A percentile compares a stretch with the other conserved stretches of the same genome.
Evolutionary conservation across 306 rosid genomes (phyloP).

Genomic region (Dalbergia oliveri): DNA sequence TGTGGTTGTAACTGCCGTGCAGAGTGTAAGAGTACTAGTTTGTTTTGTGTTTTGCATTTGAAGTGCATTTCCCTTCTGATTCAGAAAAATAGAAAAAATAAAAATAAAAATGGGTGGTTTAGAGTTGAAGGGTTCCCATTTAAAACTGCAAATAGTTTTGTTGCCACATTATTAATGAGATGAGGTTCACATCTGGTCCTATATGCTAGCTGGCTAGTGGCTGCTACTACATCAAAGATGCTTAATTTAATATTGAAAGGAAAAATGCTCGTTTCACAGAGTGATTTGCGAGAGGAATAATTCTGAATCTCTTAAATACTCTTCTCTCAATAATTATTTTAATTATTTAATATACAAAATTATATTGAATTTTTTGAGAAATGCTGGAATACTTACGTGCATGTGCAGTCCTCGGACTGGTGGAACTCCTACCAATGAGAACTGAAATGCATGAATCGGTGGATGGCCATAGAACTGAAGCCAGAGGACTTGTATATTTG

Average conservation of each 20-base stretch:
- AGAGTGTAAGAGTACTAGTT: background rate
- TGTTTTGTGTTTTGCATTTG: slow-evolving; percentile 26
- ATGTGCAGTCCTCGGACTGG: background rate
- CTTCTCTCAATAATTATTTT: background rate
- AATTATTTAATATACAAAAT: background rate
- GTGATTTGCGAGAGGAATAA: background rate
- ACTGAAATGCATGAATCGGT: background rate
- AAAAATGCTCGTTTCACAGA: background rate
- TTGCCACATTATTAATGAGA: background rate
- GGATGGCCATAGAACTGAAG: too few species aligned
- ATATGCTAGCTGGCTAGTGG: background rate
- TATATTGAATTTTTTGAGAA: background rate
- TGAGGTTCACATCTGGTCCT: background rate
- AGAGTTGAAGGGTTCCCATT: background rate
- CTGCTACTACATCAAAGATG: slow-evolving; percentile 2
- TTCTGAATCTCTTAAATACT: background rate
- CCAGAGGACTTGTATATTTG: too few species aligned
- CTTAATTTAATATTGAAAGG: background rate
- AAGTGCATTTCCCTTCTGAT: slow-evolving; percentile 9
- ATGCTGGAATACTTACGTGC: background rate
- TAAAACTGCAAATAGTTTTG: slow-evolving; percentile 27
- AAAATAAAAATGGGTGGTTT: slow-evolving; percentile 15
- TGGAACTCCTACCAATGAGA: background rate
- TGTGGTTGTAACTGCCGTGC: slow-evolving; percentile 17
- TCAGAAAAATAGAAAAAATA: background rate